These are phyloP conservation scores for Hypoxylon cercidicola DNA, from an alignment of 495 filamentous ascomycete genomes.

Conservation along the genomic window DNA sequence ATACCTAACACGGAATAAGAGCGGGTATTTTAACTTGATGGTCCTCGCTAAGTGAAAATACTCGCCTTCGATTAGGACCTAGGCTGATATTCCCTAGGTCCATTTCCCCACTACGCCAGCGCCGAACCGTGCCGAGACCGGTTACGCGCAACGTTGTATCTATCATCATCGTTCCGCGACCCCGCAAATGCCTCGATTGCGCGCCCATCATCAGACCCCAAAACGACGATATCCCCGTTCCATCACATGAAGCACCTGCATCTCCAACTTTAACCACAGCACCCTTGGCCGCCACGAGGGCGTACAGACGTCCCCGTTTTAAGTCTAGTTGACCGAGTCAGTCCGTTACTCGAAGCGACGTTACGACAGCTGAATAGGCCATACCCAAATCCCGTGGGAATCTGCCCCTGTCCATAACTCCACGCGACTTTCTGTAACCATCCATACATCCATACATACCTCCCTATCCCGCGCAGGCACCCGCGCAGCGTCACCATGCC, in stretches of 20 bases:
- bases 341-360: conserved; percentile 13
- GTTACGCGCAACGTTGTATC: conserved; percentile 2
- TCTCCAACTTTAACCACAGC: not conserved
- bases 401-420: not conserved
- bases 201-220: conserved; percentile 20
- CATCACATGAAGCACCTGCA: conserved; percentile 14
- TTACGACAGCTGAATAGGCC: conserved; percentile 18
- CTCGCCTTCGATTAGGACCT: not conserved
- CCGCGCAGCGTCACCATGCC: conserved; percentile 22
- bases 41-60: not conserved
- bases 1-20: not conserved
- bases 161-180: conserved; percentile 27
- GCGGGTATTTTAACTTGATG: not conserved
- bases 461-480: not conserved
- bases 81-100: conserved; percentile 5
- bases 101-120: conserved; percentile 20
- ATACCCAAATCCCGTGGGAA: not conserved
- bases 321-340: conserved; percentile 1
- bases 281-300: conserved; percentile 10
- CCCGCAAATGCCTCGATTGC: conserved; percentile 33
- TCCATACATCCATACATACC: not conserved
- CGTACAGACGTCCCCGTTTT: conserved; percentile 6
- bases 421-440: not conserved
- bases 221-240: conserved; percentile 20
- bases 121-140: conserved; percentile 13